Evolutionary conservation across 1,284 basidiomycete species (phyloP), one percentile per base, ranked within the genome.

Genomic region (Malassezia caprae): DNA sequence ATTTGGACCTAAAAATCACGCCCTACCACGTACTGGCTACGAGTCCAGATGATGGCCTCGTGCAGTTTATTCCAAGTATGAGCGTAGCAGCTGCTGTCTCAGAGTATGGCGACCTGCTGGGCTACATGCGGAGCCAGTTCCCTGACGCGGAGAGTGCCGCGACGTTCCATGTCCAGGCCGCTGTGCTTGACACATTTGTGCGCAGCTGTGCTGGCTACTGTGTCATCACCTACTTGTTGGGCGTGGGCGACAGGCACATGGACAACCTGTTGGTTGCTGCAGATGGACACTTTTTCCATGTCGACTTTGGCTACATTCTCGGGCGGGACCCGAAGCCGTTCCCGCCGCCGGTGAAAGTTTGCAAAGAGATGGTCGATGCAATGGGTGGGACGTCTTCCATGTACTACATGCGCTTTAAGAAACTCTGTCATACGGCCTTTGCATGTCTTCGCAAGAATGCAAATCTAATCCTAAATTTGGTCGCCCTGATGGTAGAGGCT

Each of bases 281-380:
- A 0, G 91, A 96, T 72, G 94, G 90, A 78, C 76, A 77, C 79
- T 80, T 75, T 61, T 78, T 78, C 69, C 73, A 79, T 58, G 93
- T 98, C 62, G 94, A 98, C 76, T 99, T 98, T 72, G 93, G 94
- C 2, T 99, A 96, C 77, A 98, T 98, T 67, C 81, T 99, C 8
- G 93, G 93, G 2, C 85, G 91, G 7, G 94, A 98, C 72, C 94
- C 94, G 0, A 98, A 99, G 75, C 90, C 91, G 0, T 96, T 94
- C 72, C 90, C 94, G 4, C 94, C 94, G 1, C 88, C 90, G 1
- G 90, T 98, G 66, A 99, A 99, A 76, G 87, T 99, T 26, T 94
- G 90, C 77, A 93, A 94, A 67, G 94, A 98, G 74, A 99, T 98
- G 94, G 90, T 98, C 0, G 94, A 99, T 69, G 91, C 87, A 8